These are phyloP conservation scores for Saccharomyces hybrid DNA, from an alignment of 1,139 yeast genomes.

Conservation along the genomic window DNA sequence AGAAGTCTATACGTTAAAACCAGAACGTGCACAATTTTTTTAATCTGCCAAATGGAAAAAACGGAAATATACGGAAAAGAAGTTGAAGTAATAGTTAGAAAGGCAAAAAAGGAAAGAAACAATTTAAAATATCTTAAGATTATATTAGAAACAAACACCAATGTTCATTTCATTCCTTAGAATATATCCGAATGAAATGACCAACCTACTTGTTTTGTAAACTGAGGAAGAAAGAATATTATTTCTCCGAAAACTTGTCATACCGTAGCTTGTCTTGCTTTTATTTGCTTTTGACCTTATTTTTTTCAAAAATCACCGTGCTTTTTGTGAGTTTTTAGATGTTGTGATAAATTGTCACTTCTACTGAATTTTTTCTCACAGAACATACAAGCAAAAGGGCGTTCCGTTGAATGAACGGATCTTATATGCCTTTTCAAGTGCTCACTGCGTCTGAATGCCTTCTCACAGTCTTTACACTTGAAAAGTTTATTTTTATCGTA, in stretches of 20 bases:
- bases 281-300: neutral
- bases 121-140: too few relatives aligned
- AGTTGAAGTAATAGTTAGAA: neutral
- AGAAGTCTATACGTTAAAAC: neutral
- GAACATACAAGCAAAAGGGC: slow-evolving; percentile 64
- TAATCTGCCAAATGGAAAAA: neutral
- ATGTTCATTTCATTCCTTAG: neutral
- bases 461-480: slow-evolving; percentile 35
- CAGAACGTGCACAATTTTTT: neutral
- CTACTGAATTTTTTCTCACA: slow-evolving; percentile 73
- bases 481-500: slow-evolving; percentile 33
- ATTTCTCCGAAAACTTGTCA: neutral
- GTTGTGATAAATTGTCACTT: slow-evolving; percentile 73
- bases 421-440: slow-evolving; percentile 73
- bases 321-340: slow-evolving; percentile 57
- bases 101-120: neutral
- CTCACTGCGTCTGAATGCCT: slow-evolving; percentile 63
- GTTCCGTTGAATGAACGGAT: slow-evolving; percentile 55
- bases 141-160: neutral
- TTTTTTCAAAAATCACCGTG: slow-evolving; percentile 27
- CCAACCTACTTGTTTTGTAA: neutral
- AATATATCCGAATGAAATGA: neutral
- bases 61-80: neutral
- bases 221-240: neutral
- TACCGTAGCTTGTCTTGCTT: neutral